A percentile compares a stretch with the other conserved stretches of the same genome.
These are phyloP conservation scores for Endoconidiophora polonica DNA, from an alignment of 2,329 filamentous ascomycete species.

Conservation along the genomic window DNA sequence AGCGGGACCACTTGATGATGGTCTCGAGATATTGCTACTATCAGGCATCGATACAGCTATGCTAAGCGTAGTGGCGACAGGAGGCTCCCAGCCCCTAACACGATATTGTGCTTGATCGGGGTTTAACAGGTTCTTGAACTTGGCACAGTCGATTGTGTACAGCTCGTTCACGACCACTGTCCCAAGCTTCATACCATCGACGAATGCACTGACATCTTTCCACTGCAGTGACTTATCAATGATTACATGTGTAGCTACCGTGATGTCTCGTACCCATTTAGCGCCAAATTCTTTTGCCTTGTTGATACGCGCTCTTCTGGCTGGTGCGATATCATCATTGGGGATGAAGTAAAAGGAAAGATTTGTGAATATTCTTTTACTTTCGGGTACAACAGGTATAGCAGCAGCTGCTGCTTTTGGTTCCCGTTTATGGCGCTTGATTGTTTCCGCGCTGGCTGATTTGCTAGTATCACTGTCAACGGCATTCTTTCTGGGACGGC, in stretches of 20 bases:
- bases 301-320: conserved; percentile 53
- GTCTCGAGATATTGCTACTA: too few relatives aligned
- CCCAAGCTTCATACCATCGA: conserved; percentile 16
- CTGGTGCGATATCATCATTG: conserved; percentile 53
- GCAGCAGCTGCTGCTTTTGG: conserved; percentile 19
- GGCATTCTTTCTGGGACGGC: background rate
- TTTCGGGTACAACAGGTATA: conserved; percentile 25
- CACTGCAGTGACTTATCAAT: conserved; percentile 55
- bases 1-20: too few relatives aligned
- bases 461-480: background rate
- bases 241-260: conserved; percentile 57
- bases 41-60: too few relatives aligned
- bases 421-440: conserved; percentile 16
- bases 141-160: conserved; percentile 53
- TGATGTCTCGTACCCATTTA: conserved; percentile 44
- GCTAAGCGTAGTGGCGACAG: too few relatives aligned
- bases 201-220: conserved; percentile 40
- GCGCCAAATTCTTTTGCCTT: conserved; percentile 64
- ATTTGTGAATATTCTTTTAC: conserved; percentile 40
- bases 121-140: conserved; percentile 40
- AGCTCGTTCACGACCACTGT: conserved; percentile 46
- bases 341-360: conserved; percentile 66
- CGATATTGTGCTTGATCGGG: conserved; percentile 41
- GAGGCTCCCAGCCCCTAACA: conserved; percentile 30
- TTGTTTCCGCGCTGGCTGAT: conserved; percentile 12